Base-by-base conservation (phyloP, 164 flowering plant genomes). In the Annona squamosa region DNA sequence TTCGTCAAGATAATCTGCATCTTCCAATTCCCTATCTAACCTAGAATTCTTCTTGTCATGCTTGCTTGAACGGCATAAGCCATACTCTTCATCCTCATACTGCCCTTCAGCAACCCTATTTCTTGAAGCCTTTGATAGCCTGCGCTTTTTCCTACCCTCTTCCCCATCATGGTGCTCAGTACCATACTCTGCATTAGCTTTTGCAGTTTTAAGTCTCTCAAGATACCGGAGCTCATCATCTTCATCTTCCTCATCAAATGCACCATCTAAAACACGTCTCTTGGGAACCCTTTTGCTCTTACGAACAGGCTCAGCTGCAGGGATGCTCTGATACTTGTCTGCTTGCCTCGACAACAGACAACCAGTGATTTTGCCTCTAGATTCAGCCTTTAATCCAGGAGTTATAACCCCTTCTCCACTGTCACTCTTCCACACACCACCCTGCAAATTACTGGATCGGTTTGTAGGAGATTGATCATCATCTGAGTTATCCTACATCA, bases 211-310 rank as follows among this genome's bases (percentile, higher is more conserved):
- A 17, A 93, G 89, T 79, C 89, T 91, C 81, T 91, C 93, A 71
- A 96, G 78, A 77, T 87, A 96, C 16, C 92, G 88, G 68, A 96
- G 86, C 87, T 96, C 99, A 75, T 87, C 95, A 83, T 95, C 98
- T 17, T 88, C 90, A 52, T 91, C 87, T 0, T 83, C 90, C 19
- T 91, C 93, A 71, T 85, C 89, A 82, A 83, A 84, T n/a, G 79
- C 89, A 67, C 75, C 87, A 83, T 89, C 94, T 56, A 84, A 73
- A 10, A 79, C 86, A 66, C 91, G 96, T 78, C 79, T 86, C 81
- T 92, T 96, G 3, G 96, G 90, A 62, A 79, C 86, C 71, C 93
- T 80, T 80, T 78, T 96, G 90, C 96, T 93, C 85, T 94, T 96
- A 44, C 97, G 97, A 74, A 80, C 87, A 16, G 88, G 76, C 71